phyloP scores from a whole-genome alignment of 2,329 filamentous ascomycete genomes.

The Pestalotiopsis fici region DNA sequence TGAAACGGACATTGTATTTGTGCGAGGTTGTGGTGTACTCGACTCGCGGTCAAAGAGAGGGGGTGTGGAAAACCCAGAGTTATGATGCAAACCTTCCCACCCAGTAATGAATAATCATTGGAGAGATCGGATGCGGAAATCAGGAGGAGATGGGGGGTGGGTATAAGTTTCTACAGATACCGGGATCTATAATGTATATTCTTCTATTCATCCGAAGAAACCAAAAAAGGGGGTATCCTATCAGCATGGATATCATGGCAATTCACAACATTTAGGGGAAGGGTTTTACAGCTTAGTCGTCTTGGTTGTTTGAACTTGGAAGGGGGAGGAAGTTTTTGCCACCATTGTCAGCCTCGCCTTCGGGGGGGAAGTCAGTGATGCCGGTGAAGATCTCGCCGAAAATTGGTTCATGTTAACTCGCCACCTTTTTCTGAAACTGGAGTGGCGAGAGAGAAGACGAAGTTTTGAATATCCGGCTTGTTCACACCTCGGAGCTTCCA shows the following conservation, averaged over 20 bases:
- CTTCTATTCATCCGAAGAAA: not conserved
- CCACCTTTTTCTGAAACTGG: not conserved
- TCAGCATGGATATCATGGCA: not conserved
- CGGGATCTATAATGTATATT: not conserved
- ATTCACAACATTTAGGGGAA: not conserved
- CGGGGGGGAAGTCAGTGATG: not conserved
- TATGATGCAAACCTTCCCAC: not conserved
- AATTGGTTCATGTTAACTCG: not conserved
- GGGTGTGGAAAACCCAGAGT: not conserved
- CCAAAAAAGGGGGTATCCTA: not conserved
- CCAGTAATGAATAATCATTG: not conserved
- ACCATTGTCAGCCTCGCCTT: not conserved
- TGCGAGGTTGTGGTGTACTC: not conserved
- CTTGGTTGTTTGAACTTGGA: not conserved
- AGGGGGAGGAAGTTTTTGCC: not conserved
- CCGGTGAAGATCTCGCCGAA: not conserved
- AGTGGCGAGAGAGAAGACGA: too few species aligned
- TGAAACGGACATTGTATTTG: too few species aligned
- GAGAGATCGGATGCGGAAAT: not conserved
- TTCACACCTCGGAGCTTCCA: too few species aligned
- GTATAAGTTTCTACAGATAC: not conserved
- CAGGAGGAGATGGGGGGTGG: not conserved
- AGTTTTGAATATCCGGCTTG: too few species aligned
- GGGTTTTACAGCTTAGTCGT: not conserved
- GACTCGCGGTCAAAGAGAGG: not conserved